A percentile compares a stretch with the other conserved stretches of the same genome.
Conservation (phyloP, 2,329 filamentous ascomycete genomes). For the Scedosporium aurantiacum region DNA sequence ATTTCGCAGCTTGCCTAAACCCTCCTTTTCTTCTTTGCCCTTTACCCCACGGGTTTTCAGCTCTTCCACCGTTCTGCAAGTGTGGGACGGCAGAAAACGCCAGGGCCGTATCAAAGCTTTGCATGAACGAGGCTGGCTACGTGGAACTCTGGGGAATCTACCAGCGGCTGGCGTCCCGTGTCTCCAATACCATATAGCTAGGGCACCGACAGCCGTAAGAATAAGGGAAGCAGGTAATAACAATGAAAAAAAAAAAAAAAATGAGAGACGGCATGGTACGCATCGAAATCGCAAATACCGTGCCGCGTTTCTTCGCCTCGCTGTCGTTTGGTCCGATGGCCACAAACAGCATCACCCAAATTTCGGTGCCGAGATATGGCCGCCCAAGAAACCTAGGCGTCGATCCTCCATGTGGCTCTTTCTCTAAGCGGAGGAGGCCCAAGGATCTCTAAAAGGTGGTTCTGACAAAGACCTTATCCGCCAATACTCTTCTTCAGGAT, state of each 20-base stretch:
- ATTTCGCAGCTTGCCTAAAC: background rate
- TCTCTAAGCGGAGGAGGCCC: background rate
- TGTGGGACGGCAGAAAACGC: background rate
- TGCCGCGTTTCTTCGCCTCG: background rate
- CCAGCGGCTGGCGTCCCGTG: background rate
- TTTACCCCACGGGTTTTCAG: background rate
- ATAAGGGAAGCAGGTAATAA: background rate
- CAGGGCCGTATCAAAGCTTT: background rate
- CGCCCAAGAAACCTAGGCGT: background rate
- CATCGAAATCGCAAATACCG: background rate
- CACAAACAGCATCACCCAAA: background rate
- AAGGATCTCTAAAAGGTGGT: background rate
- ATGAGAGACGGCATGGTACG: background rate
- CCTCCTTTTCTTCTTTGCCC: background rate
- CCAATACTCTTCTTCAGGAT: background rate
- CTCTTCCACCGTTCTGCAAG: background rate
- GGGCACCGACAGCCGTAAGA: too few species aligned
- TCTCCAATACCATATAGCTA: background rate
- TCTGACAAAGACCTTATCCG: background rate
- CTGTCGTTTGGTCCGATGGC: background rate
- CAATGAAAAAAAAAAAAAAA: background rate
- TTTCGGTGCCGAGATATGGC: background rate
- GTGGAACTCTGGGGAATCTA: background rate
- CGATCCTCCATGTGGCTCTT: background rate
- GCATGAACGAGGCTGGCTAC: background rate